Conservation (phyloP, 2,329 filamentous ascomycete species). For the Penicillium paneum region DNA sequence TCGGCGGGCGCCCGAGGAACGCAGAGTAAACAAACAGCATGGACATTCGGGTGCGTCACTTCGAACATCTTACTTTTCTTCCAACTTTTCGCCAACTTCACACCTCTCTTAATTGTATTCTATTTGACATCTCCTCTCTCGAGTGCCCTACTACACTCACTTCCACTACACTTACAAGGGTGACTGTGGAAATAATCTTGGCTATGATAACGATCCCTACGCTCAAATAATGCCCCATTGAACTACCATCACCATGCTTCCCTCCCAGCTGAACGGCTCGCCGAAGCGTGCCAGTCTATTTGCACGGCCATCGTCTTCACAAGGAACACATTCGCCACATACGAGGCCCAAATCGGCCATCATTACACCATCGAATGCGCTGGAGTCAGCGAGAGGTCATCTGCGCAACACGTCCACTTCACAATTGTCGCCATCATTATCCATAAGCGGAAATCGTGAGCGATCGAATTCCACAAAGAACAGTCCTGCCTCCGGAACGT, state of each 20-base stretch:
- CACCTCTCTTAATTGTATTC: not conserved
- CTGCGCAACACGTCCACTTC: conserved; percentile 67
- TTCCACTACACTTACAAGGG: not conserved
- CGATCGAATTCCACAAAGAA: conserved; percentile 64
- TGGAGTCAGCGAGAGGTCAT: conserved; percentile 53
- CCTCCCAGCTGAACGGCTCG: conserved; percentile 59
- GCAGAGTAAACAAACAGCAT: conserved; percentile 41
- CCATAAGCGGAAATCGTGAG: conserved; percentile 40
- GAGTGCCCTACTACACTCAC: not conserved
- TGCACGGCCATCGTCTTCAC: conserved; percentile 63
- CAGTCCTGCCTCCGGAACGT: conserved; percentile 69
- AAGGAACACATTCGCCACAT: conserved; percentile 47
- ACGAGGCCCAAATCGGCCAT: conserved; percentile 71
- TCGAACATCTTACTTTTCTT: conserved; percentile 9
- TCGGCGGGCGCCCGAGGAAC: conserved; percentile 35
- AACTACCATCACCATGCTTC: conserved; percentile 46
- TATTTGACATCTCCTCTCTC: not conserved
- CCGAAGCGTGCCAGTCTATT: conserved; percentile 81
- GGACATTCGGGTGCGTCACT: conserved; percentile 15
- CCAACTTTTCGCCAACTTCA: not conserved
- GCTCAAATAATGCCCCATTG: conserved; percentile 31
- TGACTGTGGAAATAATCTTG: conserved; percentile 2
- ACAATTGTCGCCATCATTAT: conserved; percentile 49
- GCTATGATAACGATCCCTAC: conserved; percentile 18
- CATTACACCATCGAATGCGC: conserved; percentile 57